A percentile compares a stretch with the other conserved stretches of the same genome.
Conservation (phyloP, 2,329 filamentous ascomycete genomes). For the Fusarium buxicola region DNA sequence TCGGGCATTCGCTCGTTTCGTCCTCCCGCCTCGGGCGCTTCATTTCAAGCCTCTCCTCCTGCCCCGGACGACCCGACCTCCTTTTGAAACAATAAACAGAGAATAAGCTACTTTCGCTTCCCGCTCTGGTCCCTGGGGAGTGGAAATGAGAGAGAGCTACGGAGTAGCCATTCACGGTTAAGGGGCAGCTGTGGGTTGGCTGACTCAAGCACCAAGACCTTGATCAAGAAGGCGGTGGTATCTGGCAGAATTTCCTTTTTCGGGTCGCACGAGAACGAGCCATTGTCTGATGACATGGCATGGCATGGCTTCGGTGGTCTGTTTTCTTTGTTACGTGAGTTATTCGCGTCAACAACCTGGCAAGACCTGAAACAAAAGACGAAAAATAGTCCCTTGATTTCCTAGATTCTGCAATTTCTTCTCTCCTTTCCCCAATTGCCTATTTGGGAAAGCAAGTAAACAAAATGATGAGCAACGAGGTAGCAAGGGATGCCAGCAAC, state of each 20-base stretch:
- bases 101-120: constrained; percentile 29
- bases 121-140: constrained; percentile 14
- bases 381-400: not conserved
- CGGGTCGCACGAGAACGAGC: too few relatives aligned
- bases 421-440: constrained; percentile 10
- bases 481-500: constrained; percentile 9
- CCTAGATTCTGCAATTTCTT: too few relatives aligned
- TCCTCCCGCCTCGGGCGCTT: not conserved
- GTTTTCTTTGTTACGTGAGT: not conserved
- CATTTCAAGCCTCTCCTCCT: constrained; percentile 2
- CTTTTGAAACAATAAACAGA: constrained; percentile 35
- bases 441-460: constrained; percentile 21
- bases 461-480: not conserved
- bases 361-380: constrained; percentile 7
- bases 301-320: not conserved
- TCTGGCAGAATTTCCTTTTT: constrained; percentile 11
- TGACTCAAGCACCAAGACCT: constrained; percentile 17
- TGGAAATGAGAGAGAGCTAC: constrained; percentile 34
- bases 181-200: constrained; percentile 11
- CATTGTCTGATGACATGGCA: not conserved
- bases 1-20: constrained; percentile 33
- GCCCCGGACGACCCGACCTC: constrained; percentile 31
- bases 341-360: not conserved
- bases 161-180: constrained; percentile 29
- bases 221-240: constrained; percentile 6